phyloP scores from a whole-genome alignment of 148 eudicot genomes.

The Suaeda aralocaspica region DNA sequence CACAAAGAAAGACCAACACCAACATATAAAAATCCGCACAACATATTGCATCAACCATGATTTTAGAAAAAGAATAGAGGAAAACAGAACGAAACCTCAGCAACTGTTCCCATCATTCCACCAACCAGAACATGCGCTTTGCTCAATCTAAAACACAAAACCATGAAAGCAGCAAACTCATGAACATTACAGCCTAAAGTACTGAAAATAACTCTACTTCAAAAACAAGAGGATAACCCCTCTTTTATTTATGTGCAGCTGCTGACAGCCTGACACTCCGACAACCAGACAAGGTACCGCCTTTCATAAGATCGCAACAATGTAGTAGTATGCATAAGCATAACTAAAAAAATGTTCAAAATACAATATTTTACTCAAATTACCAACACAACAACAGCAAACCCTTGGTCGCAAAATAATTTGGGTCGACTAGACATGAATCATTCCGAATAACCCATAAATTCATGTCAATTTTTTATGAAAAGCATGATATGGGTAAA shows the following conservation, averaged over 20 bases:
- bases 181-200: neutral
- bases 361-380: too few species aligned
- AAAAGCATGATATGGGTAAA: neutral
- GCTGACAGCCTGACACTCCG: neutral
- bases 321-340: too few species aligned
- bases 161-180: slow-evolving; percentile 7
- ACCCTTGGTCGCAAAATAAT: too few species aligned
- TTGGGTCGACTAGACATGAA: too few species aligned
- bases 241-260: too few species aligned
- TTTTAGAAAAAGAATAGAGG: neutral
- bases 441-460: too few species aligned
- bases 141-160: slow-evolving; percentile 53
- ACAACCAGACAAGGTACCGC: too few species aligned
- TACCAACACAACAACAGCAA: too few species aligned
- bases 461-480: too few species aligned
- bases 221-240: neutral
- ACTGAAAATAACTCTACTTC: neutral
- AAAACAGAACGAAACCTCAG: slow-evolving; percentile 49
- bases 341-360: too few species aligned
- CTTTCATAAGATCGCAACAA: too few species aligned
- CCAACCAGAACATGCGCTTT: slow-evolving; percentile 80
- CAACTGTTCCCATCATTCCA: slow-evolving; percentile 80
- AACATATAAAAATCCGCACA: neutral
- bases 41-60: neutral
- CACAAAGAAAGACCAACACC: slow-evolving; percentile 5